Evolutionary conservation across 2,329 filamentous ascomycete genomes (phyloP).

Genomic region (Dendrostoma leiphaemia): DNA sequence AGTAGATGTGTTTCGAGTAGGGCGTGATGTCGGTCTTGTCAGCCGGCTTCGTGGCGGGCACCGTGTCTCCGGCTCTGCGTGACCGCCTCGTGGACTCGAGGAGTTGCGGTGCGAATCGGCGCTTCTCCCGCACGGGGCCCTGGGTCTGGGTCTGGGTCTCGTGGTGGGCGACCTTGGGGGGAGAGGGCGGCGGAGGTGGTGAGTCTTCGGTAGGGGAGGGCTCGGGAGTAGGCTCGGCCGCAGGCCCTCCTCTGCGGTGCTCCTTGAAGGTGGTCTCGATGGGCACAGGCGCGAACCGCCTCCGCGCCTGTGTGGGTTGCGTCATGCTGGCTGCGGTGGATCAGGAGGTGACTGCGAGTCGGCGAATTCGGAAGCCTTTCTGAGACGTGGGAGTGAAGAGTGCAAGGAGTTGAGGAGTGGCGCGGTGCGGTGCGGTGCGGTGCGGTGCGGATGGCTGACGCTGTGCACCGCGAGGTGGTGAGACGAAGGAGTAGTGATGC

Average conservation of each 20-base stretch:
- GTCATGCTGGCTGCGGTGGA: conserved; percentile 30
- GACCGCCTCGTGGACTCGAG: conserved; percentile 77
- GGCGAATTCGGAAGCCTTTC: background rate
- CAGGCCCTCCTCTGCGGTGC: conserved; percentile 43
- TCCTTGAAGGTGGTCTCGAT: conserved; percentile 70
- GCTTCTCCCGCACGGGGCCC: conserved; percentile 30
- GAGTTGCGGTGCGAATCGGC: conserved; percentile 72
- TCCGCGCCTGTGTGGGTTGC: conserved; percentile 39
- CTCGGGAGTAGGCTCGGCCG: conserved; percentile 54
- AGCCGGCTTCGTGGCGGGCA: conserved; percentile 59
- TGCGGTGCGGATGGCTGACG: background rate
- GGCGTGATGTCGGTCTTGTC: conserved; percentile 73
- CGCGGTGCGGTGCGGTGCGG: too few species aligned
- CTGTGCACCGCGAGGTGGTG: background rate
- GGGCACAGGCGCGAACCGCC: conserved; percentile 66
- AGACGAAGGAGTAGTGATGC: background rate
- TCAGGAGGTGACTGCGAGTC: background rate
- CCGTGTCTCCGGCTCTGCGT: conserved; percentile 63
- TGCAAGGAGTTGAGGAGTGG: background rate
- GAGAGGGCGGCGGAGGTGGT: conserved; percentile 37
- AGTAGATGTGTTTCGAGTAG: conserved; percentile 60
- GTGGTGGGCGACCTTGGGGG: conserved; percentile 17
- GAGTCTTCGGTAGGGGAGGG: conserved; percentile 43
- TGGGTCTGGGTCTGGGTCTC: conserved; percentile 18
- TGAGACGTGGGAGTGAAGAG: background rate